Evolutionary conservation across 2,329 filamentous ascomycete species (phyloP).

Genomic region (Calonectria pseudoturangicola): DNA sequence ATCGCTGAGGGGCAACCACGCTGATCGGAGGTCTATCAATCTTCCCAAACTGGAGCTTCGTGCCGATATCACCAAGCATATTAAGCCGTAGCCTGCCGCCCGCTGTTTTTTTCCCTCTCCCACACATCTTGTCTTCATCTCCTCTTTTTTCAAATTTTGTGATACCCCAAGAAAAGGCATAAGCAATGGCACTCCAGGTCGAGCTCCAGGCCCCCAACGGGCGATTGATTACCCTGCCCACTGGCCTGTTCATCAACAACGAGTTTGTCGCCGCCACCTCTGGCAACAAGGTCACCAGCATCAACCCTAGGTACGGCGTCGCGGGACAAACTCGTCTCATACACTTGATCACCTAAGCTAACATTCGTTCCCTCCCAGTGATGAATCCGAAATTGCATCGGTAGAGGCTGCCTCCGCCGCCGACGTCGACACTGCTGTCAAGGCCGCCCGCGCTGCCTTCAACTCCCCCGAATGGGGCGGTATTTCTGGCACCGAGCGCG

Average conservation of each 20-base stretch:
- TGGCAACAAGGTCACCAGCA: conserved; percentile 74
- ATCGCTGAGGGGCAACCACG: neutral
- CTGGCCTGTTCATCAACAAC: conserved; percentile 84
- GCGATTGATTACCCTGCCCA: conserved; percentile 77
- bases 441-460: conserved; percentile 77
- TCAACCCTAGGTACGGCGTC: conserved; percentile 65
- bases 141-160: neutral
- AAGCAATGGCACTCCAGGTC: conserved; percentile 53
- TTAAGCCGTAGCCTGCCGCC: conserved; percentile 18
- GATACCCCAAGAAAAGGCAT: neutral
- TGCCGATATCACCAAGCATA: conserved; percentile 24
- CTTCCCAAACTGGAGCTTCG: conserved; percentile 29
- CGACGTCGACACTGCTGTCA: conserved; percentile 53
- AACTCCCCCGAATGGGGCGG: conserved; percentile 34
- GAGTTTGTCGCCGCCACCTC: conserved; percentile 77
- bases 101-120: neutral
- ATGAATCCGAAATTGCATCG: conserved; percentile 39
- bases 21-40: conserved; percentile 30
- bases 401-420: conserved; percentile 48
- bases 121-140: neutral
- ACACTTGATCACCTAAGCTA: neutral
- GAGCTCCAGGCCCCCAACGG: conserved; percentile 82
- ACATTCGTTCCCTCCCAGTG: neutral
- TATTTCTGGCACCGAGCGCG: conserved; percentile 77
- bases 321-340: neutral